A percentile compares a stretch with the other conserved stretches of the same genome.
Conservation (phyloP, 148 eudicot species). For the Linanthus parryae region DNA sequence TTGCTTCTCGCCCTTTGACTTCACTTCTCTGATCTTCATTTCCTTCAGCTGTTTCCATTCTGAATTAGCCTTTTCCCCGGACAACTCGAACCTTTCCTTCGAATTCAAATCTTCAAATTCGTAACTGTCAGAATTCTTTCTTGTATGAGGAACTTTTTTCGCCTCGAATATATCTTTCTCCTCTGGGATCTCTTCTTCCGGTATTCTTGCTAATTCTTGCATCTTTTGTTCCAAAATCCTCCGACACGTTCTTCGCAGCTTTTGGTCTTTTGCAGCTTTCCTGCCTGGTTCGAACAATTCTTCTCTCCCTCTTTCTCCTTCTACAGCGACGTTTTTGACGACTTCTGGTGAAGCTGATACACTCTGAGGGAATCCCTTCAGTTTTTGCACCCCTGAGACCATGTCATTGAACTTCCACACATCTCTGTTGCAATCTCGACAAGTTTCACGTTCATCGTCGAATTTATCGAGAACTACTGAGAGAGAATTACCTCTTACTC, state of each 20-base stretch:
- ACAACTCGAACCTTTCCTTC: conserved; percentile 7
- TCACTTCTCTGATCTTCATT: conserved; percentile 31
- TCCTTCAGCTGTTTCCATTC: conserved; percentile 31
- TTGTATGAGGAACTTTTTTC: conserved; percentile 4
- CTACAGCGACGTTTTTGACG: background rate
- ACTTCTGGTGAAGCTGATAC: background rate
- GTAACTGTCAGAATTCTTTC: background rate
- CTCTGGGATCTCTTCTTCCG: conserved; percentile 11
- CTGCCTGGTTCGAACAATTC: conserved; percentile 3
- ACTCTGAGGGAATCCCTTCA: conserved; percentile 10
- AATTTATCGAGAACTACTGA: conserved; percentile 24
- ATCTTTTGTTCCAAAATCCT: conserved; percentile 22
- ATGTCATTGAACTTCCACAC: conserved; percentile 10
- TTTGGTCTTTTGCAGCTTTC: conserved; percentile 18
- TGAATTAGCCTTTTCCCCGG: conserved; percentile 3
- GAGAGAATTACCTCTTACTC: background rate
- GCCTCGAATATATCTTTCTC: conserved; percentile 20
- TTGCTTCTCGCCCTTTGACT: conserved; percentile 32
- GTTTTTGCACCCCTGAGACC: conserved; percentile 13
- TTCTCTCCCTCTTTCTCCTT: background rate
- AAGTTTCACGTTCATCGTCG: conserved; percentile 25
- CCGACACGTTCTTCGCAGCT: conserved; percentile 13
- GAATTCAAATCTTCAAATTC: conserved; percentile 6
- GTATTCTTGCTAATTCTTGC: conserved; percentile 21
- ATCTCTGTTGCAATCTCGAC: conserved; percentile 13